These are phyloP conservation scores for Ambrosiella xylebori DNA, from an alignment of 2,329 filamentous ascomycete genomes.

Conservation along the genomic window DNA sequence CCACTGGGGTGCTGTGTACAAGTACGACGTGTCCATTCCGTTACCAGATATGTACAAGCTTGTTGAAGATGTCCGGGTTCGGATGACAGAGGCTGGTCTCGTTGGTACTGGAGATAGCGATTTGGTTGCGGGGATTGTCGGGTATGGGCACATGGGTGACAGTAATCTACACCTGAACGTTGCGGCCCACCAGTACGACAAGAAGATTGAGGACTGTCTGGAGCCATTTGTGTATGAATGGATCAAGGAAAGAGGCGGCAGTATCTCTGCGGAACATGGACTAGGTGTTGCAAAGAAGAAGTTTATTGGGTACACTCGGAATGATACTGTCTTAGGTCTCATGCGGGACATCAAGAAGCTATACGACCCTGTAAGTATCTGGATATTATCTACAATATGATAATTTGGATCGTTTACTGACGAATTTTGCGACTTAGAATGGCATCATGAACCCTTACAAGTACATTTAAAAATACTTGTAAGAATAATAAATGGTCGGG, in stretches of 20 bases:
- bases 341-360: slow-evolving; percentile 93
- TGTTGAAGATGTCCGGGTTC: slow-evolving; percentile 66
- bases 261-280: slow-evolving; percentile 93
- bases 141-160: slow-evolving; percentile 97
- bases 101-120: slow-evolving; percentile 48
- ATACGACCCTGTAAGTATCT: slow-evolving; percentile 69
- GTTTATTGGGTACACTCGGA: slow-evolving; percentile 84
- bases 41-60: slow-evolving; percentile 72
- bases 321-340: slow-evolving; percentile 66
- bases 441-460: slow-evolving; percentile 99
- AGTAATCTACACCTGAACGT: slow-evolving; percentile 91
- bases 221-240: slow-evolving; percentile 98
- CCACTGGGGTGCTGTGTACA: slow-evolving; percentile 90
- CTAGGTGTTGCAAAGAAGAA: slow-evolving; percentile 90
- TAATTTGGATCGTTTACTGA: background rate
- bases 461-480: slow-evolving; percentile 44
- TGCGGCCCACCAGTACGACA: slow-evolving; percentile 64
- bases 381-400: background rate
- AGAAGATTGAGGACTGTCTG: slow-evolving; percentile 67
- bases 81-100: slow-evolving; percentile 56
- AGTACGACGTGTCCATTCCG: slow-evolving; percentile 94
- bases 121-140: slow-evolving; percentile 66
- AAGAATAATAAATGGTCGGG: background rate
- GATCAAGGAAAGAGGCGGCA: slow-evolving; percentile 74
- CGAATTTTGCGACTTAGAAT: slow-evolving; percentile 39